phyloP scores from a whole-genome alignment of 2,329 filamentous ascomycete species.

The Pseudogymnoascus sp. region DNA sequence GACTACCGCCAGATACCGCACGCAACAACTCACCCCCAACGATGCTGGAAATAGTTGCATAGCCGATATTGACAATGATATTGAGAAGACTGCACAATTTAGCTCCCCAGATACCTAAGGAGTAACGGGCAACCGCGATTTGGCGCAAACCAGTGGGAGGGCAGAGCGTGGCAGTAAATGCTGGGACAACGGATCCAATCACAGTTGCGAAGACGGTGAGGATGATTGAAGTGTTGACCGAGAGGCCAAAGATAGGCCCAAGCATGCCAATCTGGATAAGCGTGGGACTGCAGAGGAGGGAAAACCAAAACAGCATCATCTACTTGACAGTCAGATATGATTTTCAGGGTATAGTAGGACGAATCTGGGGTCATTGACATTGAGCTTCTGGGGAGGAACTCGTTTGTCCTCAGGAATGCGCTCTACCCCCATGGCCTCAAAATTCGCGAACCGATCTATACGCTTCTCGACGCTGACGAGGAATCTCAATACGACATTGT shows the following conservation, averaged over 20 bases:
- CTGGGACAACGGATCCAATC: constrained; percentile 18
- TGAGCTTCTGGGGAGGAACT: constrained; percentile 10
- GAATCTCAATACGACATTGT: constrained; percentile 3
- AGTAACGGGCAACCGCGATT: constrained; percentile 23
- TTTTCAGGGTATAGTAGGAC: not conserved
- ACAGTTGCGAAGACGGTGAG: constrained; percentile 22
- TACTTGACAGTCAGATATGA: not conserved
- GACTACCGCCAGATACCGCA: constrained; percentile 38
- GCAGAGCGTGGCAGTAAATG: constrained; percentile 17
- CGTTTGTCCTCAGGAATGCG: constrained; percentile 10
- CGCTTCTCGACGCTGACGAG: constrained; percentile 6
- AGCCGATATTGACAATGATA: constrained; percentile 38
- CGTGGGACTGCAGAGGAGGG: constrained; percentile 15
- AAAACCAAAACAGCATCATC: constrained; percentile 7
- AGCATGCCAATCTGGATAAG: constrained; percentile 21
- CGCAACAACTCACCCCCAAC: constrained; percentile 51
- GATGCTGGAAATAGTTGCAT: constrained; percentile 52
- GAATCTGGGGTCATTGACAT: not conserved
- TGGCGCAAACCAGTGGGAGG: constrained; percentile 22
- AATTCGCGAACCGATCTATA: not conserved
- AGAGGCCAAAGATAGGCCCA: constrained; percentile 23
- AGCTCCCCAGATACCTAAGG: constrained; percentile 26
- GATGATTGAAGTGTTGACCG: constrained; percentile 20
- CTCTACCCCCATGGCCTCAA: constrained; percentile 11
- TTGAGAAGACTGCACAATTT: constrained; percentile 25